Base-by-base conservation (phyloP, 1,284 basidiomycete species). In the Trametes versicolor region DNA sequence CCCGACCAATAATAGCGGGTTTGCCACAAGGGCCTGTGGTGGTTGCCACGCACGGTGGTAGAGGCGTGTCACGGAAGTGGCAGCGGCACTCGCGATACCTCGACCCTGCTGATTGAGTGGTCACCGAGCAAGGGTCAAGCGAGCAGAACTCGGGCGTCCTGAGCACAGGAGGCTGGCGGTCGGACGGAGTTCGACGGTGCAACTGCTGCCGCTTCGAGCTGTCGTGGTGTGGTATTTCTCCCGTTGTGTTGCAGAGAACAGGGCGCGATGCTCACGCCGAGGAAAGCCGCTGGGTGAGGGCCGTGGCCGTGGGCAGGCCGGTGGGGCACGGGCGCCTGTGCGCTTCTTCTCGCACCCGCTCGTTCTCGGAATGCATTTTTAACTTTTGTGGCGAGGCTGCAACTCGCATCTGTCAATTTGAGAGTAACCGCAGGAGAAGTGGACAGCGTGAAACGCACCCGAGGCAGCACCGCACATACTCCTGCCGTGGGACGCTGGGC, bases 1-100 rank as follows among this genome's bases (percentile, higher is more conserved):
- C 32, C 21, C 19, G 29, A 19, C 50, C 50, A 51, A 53, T 37
- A 19, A 53, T 53, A 53, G 52, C 52, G 29, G 25, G 7, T 7
- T 15, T 12, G n/a, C 50, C 50, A 36, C 50, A n/a, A 51, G 50
- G 50, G 50, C 50, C 34, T 29, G 19, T 32, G 29, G 50, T 51
- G 29, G 50, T 51, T 51, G 50, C 50, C 50, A 51, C 50, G 50
- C 23, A 51, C 19, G 29, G 29, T n/a, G 32, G 50, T 51, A 51
- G 25, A 32, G 50, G 50, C 32, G 32, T 51, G 50, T 51, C 50
- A 51, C 32, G 50, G 19, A 21, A 10, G 8, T 34, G 50, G 29
- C 50, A 32, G 50, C 50, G 50, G 29, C n/a, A 36, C 50, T 51
- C 29, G 50, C 50, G 50, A 34, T 51, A 21, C 29, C 19, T 51